Conservation (phyloP, 2,329 filamentous ascomycete genomes). For the Aureobasidium sp. region DNA sequence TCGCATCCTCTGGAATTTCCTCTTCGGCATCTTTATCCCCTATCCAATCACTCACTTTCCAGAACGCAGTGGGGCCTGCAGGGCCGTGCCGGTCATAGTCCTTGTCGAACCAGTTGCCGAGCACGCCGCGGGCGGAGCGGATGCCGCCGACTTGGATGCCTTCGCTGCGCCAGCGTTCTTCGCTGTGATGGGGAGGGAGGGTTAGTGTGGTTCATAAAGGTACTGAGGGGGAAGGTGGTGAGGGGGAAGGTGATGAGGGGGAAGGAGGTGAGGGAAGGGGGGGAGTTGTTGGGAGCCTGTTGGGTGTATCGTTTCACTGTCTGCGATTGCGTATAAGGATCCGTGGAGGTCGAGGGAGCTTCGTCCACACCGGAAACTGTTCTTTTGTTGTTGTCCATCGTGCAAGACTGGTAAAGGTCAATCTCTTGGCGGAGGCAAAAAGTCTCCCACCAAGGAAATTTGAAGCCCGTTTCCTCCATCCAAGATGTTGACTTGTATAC, state of each 20-base stretch:
- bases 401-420: not conserved
- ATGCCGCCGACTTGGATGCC: constrained; percentile 66
- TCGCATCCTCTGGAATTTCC: not conserved
- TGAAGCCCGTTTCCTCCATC: not conserved
- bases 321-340: not conserved
- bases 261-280: too few species aligned
- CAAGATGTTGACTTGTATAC: not conserved
- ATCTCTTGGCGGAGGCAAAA: not conserved
- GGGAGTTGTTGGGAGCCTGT: too few species aligned
- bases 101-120: constrained; percentile 74
- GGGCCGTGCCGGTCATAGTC: constrained; percentile 63
- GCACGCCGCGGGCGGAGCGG: constrained; percentile 56
- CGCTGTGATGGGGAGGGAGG: constrained; percentile 35
- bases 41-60: constrained; percentile 52
- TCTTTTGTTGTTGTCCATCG: not conserved
- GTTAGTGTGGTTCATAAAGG: not conserved
- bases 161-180: constrained; percentile 71
- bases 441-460: not conserved
- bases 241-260: not conserved
- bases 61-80: constrained; percentile 68
- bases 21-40: constrained; percentile 5
- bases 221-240: not conserved
- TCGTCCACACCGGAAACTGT: not conserved
- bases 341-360: not conserved
- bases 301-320: not conserved